Evolutionary conservation across 495 filamentous ascomycete species (phyloP).

Genomic region (Hypomontagnella monticulosa): DNA sequence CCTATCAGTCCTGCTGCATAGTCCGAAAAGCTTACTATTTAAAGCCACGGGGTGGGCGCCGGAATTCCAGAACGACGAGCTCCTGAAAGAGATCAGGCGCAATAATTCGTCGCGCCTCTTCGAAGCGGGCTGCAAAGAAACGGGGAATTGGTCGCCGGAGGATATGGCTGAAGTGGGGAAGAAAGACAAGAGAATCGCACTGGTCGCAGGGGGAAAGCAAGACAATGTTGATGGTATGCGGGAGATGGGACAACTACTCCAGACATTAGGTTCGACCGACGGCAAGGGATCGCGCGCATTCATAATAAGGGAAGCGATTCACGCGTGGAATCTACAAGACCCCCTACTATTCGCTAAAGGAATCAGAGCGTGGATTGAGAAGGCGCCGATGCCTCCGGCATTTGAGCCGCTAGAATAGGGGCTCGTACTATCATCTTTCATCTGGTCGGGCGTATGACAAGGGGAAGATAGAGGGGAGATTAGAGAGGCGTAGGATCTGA

Average conservation of each 20-base stretch:
- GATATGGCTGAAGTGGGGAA: constrained; percentile 37
- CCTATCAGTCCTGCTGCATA: constrained; percentile 31
- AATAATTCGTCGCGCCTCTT: constrained; percentile 34
- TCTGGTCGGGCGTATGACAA: too few relatives aligned
- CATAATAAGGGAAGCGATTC: constrained; percentile 45
- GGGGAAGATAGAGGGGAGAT: too few relatives aligned
- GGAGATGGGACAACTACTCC: constrained; percentile 38
- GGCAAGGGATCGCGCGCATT: constrained; percentile 39
- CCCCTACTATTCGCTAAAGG: constrained; percentile 47
- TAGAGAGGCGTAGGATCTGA: too few relatives aligned
- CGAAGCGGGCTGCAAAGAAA: constrained; percentile 10
- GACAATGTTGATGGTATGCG: constrained; percentile 44
- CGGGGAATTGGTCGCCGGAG: constrained; percentile 26
- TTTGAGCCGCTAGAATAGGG: constrained; percentile 35
- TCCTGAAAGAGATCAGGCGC: constrained; percentile 40
- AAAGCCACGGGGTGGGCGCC: constrained; percentile 35
- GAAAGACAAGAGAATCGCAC: constrained; percentile 37
- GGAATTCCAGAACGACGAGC: constrained; percentile 36
- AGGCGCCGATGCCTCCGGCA: constrained; percentile 34
- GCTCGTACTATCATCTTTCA: too few relatives aligned
- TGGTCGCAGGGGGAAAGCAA: constrained; percentile 43
- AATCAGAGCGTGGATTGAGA: constrained; percentile 47
- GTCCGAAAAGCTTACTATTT: constrained; percentile 21
- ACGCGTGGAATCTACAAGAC: constrained; percentile 52
- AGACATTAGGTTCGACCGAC: constrained; percentile 27